These are phyloP conservation scores for Prunus davidiana DNA, from an alignment of 306 rosid genomes.

Conservation along the genomic window DNA sequence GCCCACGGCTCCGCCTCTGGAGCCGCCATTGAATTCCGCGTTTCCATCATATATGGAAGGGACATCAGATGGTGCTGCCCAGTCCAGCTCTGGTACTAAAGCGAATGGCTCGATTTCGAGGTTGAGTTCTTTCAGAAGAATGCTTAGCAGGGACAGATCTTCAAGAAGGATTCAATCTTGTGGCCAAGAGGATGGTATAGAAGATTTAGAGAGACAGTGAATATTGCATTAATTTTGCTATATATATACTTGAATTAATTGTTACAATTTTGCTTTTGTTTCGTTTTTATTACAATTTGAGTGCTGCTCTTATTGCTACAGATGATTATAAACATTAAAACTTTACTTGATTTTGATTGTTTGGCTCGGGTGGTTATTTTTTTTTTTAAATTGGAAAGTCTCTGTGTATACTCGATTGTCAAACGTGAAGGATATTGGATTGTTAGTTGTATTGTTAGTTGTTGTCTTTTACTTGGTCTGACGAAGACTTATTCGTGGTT, in stretches of 20 bases:
- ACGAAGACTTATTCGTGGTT: background rate
- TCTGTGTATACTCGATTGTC: background rate
- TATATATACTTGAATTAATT: background rate
- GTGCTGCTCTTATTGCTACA: background rate
- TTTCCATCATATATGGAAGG: constrained; percentile 25
- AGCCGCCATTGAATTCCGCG: background rate
- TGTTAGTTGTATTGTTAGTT: background rate
- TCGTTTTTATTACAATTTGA: background rate
- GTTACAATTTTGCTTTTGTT: background rate
- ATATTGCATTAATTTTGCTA: background rate
- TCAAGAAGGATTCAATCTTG: constrained; percentile 37
- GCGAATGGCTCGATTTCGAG: constrained; percentile 35
- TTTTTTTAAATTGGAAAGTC: background rate
- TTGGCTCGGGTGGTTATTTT: background rate
- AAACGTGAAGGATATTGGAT: background rate
- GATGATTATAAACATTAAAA: background rate
- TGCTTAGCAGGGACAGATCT: constrained; percentile 50
- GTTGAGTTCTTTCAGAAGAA: constrained; percentile 53
- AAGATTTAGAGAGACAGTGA: constrained; percentile 58
- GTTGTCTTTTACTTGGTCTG: background rate
- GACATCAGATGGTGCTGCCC: constrained; percentile 20
- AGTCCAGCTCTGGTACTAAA: constrained; percentile 16
- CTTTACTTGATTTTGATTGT: background rate
- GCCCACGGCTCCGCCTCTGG: constrained; percentile 26
- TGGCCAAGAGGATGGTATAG: constrained; percentile 14